phyloP scores from a whole-genome alignment of 1,284 basidiomycete species.

The Tilletia setariae region DNA sequence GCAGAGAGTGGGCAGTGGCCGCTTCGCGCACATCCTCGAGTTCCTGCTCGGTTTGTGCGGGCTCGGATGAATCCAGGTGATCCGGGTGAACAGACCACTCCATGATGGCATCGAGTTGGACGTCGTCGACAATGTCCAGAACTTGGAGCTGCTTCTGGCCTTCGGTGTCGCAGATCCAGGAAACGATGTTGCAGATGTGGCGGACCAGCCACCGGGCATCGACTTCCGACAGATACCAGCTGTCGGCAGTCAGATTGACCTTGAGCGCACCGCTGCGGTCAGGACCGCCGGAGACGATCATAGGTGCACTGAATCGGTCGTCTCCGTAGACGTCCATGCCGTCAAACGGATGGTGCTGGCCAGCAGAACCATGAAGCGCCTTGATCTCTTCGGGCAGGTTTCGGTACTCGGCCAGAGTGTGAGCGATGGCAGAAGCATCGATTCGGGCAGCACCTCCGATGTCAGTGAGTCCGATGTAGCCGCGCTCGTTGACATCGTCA shows the following conservation, averaged over 20 bases:
- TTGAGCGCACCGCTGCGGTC: not conserved
- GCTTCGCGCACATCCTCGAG: too few species aligned
- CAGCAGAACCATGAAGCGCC: not conserved
- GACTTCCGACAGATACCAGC: not conserved
- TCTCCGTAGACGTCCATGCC: constrained; percentile 4
- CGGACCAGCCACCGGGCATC: constrained; percentile 1
- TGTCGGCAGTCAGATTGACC: not conserved
- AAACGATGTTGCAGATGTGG: not conserved
- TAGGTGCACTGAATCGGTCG: not conserved
- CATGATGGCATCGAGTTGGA: constrained; percentile 1
- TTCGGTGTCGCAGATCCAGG: not conserved
- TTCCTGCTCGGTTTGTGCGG: too few species aligned
- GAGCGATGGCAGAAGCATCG: not conserved
- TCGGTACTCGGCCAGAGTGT: constrained; percentile 1
- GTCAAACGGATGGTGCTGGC: not conserved
- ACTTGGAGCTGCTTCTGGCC: not conserved
- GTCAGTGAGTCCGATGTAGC: not conserved
- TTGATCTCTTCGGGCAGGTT: constrained; percentile 4
- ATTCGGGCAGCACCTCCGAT: constrained; percentile 1
- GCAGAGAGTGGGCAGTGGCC: too few species aligned
- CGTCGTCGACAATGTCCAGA: constrained; percentile 1
- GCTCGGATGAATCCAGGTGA: too few species aligned
- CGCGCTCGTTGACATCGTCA: not conserved
- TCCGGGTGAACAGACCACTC: not conserved
- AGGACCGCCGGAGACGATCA: not conserved